Conservation (phyloP, 306 rosid genomes). For the Cucurbita pepo region DNA sequence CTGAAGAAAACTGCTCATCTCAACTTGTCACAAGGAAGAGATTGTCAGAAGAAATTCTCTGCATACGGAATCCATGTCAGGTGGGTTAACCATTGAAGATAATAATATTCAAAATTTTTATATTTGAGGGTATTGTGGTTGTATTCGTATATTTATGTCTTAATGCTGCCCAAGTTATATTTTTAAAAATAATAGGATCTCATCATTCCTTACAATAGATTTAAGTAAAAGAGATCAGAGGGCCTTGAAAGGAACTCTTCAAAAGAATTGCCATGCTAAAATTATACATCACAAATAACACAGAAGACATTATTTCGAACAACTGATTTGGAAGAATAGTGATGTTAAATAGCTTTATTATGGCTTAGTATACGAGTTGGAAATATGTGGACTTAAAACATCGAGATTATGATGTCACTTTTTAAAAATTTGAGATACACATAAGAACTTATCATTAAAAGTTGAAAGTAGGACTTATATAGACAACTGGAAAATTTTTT, state of each 20-base stretch:
- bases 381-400: neutral
- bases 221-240: neutral
- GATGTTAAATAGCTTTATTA: neutral
- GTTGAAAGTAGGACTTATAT: neutral
- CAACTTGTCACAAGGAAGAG: constrained; percentile 25
- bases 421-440: too few species aligned
- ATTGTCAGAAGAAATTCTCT: constrained; percentile 38
- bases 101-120: neutral
- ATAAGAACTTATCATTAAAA: too few species aligned
- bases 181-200: neutral
- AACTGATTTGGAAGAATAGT: neutral
- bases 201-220: neutral
- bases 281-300: neutral
- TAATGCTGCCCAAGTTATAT: neutral
- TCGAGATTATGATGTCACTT: neutral
- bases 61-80: constrained; percentile 35
- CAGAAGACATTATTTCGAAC: neutral
- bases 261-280: neutral
- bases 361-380: neutral
- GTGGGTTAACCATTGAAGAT: constrained; percentile 20
- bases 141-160: neutral
- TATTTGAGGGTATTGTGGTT: neutral
- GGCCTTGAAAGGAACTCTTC: neutral
- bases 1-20: constrained; percentile 22
- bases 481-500: neutral